A percentile compares a stretch with the other conserved stretches of the same genome.
Conservation (phyloP, 495 filamentous ascomycete species). For the Penicillium flavigenum region DNA sequence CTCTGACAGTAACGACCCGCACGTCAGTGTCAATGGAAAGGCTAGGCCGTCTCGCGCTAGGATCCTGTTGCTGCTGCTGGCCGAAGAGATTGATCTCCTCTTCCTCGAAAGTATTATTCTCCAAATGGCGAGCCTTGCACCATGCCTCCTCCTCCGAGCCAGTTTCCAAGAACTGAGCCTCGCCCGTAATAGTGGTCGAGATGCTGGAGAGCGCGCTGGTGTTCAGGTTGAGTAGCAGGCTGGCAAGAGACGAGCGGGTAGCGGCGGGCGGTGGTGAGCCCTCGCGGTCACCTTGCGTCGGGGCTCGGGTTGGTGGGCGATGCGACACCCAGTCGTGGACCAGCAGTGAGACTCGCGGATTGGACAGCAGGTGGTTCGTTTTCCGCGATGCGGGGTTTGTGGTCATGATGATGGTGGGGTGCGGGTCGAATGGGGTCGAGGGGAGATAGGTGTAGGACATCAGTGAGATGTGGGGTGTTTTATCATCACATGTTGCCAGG, state of each 20-base stretch:
- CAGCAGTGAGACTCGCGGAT: conserved; percentile 89
- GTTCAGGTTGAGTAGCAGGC: conserved; percentile 84
- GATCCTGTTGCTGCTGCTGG: conserved; percentile 31
- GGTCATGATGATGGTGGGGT: conserved; percentile 88
- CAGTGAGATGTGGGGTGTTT: conserved; percentile 88
- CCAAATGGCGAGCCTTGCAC: conserved; percentile 77
- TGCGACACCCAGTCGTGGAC: conserved; percentile 99
- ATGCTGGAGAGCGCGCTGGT: conserved; percentile 85
- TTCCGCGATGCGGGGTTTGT: conserved; percentile 87
- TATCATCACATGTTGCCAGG: conserved; percentile 80
- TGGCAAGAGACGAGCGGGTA: conserved; percentile 69
- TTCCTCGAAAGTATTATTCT: conserved; percentile 81
- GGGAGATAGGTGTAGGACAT: conserved; percentile 99
- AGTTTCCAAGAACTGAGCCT: conserved; percentile 65
- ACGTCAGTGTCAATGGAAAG: conserved; percentile 70
- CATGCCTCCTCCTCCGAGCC: conserved; percentile 78
- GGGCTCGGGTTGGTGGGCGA: conserved; percentile 74
- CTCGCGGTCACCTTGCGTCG: conserved; percentile 52
- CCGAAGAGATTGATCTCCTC: conserved; percentile 49
- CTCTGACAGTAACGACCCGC: conserved; percentile 70
- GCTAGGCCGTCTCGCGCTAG: conserved; percentile 37
- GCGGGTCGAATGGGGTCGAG: conserved; percentile 67
- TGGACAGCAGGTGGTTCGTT: conserved; percentile 78
- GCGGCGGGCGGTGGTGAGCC: conserved; percentile 64
- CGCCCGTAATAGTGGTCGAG: conserved; percentile 87